Percentiles rank a stretch among this genome's conserved stretches.
phyloP scores from a whole-genome alignment of 805 yeast genomes.

The Sugiyamaella valdiviana region DNA sequence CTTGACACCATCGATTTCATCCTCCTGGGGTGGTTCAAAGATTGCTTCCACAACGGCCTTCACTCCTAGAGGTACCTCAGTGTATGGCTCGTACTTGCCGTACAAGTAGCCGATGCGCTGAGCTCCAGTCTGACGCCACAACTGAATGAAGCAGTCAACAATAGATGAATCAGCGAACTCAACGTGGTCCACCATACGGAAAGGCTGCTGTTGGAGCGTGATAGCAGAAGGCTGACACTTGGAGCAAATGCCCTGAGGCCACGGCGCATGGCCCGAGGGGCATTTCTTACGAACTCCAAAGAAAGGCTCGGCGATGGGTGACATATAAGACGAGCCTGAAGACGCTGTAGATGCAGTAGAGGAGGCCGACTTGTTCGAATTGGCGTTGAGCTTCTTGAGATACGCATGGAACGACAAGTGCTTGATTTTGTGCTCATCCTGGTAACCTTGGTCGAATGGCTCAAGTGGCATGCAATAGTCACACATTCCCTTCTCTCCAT shows the following conservation, averaged over 20 bases:
- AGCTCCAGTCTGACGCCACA: slow-evolving; percentile 84
- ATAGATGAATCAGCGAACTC: slow-evolving; percentile 73
- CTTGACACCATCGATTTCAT: slow-evolving; percentile 79
- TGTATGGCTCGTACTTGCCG: slow-evolving; percentile 74
- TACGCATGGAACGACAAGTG: slow-evolving; percentile 85
- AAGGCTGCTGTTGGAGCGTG: slow-evolving; percentile 81
- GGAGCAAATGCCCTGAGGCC: slow-evolving; percentile 93
- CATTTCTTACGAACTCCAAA: slow-evolving; percentile 59
- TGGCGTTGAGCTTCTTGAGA: slow-evolving; percentile 62
- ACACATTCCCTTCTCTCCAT: slow-evolving; percentile 94
- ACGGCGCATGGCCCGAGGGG: slow-evolving; percentile 77
- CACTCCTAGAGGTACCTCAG: slow-evolving; percentile 83
- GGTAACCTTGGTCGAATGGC: slow-evolving; percentile 84
- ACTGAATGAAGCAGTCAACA: slow-evolving; percentile 76
- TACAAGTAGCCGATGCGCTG: slow-evolving; percentile 84
- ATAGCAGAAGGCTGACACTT: slow-evolving; percentile 96
- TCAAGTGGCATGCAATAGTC: slow-evolving; percentile 94
- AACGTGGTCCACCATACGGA: slow-evolving; percentile 96
- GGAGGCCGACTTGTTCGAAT: slow-evolving; percentile 47
- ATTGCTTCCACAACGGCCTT: slow-evolving; percentile 92
- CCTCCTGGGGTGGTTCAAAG: slow-evolving; percentile 86
- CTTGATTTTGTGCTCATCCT: slow-evolving; percentile 68
- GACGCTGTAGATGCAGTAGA: slow-evolving; percentile 19
- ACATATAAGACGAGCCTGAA: slow-evolving; percentile 59
- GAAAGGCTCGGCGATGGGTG: slow-evolving; percentile 70